Evolutionary conservation across 2,329 filamentous ascomycete species (phyloP), one percentile per base, ranked within the genome.

Genomic region (Hypoxylon sp.): DNA sequence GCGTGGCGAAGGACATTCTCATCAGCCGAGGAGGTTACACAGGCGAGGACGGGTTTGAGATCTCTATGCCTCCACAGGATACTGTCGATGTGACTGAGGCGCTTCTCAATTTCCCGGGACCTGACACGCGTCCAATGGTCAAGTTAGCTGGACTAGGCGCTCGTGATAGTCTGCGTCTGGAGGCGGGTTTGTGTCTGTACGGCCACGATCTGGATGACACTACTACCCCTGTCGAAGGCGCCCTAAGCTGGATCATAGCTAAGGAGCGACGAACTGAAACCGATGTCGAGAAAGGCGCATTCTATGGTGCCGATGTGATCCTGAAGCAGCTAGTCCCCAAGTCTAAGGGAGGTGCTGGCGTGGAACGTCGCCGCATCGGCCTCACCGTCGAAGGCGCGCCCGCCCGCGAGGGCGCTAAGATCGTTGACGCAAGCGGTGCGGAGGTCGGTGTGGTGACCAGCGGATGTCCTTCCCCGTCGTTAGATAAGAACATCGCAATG

Each of bases 141-240:
- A 91, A 91, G 75, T 87, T 97, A 49, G 94, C 95, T 1, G 96
- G 96, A 2, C 87, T 99, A 0, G 96, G 94, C 9, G 93, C 96
- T 2, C 89, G 96, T 70, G 96, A 99, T 80, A 97, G 92, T 68
- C 88, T 99, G 65, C 90, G 96, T 50, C 89, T 99, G 30, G 96
- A 99, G 83, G 96, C 96, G 0, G 96, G 96, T 67, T 97, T 99
- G 95, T 99, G 96, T 80, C 87, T 99, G n/a, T 99, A 99, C 82
- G 96, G 96, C n/a, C 93, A 98, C 82, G 96, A 99, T 79, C 87
- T 99, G 38, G 90, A 97, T 78, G 95, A 97, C 77, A 79, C 80
- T n/a, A 89, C 85, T 17, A 89, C 87, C 14, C 87, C 87, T 14
- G 85, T 86, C 69, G 87, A 89, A 80, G 87, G 81, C 32, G 83